A percentile compares a stretch with the other conserved stretches of the same genome.
Conservation (phyloP, 2,329 filamentous ascomycete genomes). For the Cladosporium sp. region DNA sequence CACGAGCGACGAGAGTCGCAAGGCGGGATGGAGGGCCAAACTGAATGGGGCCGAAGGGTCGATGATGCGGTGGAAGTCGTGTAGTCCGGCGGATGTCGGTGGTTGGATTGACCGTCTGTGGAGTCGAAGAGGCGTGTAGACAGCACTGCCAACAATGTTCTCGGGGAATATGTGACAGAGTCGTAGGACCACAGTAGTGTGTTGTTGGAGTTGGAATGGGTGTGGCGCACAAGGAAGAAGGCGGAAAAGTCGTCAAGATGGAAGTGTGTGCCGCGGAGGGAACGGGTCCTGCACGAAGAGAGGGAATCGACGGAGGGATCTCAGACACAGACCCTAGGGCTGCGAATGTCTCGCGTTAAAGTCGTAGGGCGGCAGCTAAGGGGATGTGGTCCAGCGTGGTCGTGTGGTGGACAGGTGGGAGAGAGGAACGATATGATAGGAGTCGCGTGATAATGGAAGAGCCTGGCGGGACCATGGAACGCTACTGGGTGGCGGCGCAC, state of each 20-base stretch:
- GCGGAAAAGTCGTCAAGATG: conserved; percentile 7
- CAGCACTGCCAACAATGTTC: neutral
- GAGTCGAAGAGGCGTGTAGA: neutral
- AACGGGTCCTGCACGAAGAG: neutral
- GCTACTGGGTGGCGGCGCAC: conserved; percentile 15
- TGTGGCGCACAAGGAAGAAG: conserved; percentile 6
- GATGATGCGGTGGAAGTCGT: conserved; percentile 21
- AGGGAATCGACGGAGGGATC: conserved; percentile 10
- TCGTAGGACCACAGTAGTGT: neutral
- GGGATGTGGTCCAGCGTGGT: neutral
- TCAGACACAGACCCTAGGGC: conserved; percentile 20
- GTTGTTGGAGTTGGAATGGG: neutral
- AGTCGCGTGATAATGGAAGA: conserved; percentile 21
- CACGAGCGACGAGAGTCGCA: conserved; percentile 11
- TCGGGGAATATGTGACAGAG: neutral
- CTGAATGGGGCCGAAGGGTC: conserved; percentile 13
- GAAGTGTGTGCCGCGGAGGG: conserved; percentile 1
- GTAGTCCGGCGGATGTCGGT: neutral
- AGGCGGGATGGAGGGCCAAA: neutral
- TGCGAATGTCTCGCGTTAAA: conserved; percentile 5
- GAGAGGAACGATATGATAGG: conserved; percentile 19
- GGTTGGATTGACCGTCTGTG: neutral
- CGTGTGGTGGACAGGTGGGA: conserved; percentile 1
- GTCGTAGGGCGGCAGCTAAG: conserved; percentile 5
- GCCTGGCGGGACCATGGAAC: conserved; percentile 4